phyloP scores from a whole-genome alignment of 2,329 filamentous ascomycete genomes.

The Fusarium torreyae region DNA sequence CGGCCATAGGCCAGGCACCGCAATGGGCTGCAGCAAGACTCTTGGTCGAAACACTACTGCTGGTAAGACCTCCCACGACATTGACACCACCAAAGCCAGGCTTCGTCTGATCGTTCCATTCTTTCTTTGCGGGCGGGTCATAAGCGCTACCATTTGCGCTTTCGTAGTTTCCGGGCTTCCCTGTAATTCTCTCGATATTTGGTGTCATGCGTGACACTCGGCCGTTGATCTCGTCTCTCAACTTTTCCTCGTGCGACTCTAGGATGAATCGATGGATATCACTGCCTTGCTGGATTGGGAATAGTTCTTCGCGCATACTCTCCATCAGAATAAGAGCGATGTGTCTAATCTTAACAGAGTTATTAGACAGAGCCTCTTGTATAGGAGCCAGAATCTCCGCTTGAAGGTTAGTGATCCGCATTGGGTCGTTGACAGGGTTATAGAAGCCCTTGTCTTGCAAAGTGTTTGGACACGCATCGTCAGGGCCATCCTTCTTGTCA shows the following conservation, averaged over 20 bases:
- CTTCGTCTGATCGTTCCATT: constrained; percentile 41
- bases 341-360: constrained; percentile 58
- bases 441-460: constrained; percentile 50
- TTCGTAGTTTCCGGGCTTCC: constrained; percentile 38
- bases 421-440: constrained; percentile 56
- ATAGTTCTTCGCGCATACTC: constrained; percentile 62
- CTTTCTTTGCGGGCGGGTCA: constrained; percentile 44
- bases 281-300: constrained; percentile 59
- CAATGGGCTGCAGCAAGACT: constrained; percentile 60
- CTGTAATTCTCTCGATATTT: constrained; percentile 42
- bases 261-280: constrained; percentile 55
- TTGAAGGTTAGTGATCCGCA: constrained; percentile 59
- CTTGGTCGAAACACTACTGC: constrained; percentile 61
- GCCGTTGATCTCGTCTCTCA: constrained; percentile 50
- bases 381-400: constrained; percentile 51
- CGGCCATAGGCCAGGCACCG: constrained; percentile 58
- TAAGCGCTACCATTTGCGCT: constrained; percentile 45
- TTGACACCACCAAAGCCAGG: constrained; percentile 58
- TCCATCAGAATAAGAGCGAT: constrained; percentile 61
- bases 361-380: constrained; percentile 43
- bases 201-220: constrained; percentile 51
- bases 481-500: constrained; percentile 45
- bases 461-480: constrained; percentile 31
- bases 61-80: constrained; percentile 57
- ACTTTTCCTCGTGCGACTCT: constrained; percentile 51